phyloP scores from a whole-genome alignment of 495 filamentous ascomycete genomes.

The Aspergillus funiculosus region DNA sequence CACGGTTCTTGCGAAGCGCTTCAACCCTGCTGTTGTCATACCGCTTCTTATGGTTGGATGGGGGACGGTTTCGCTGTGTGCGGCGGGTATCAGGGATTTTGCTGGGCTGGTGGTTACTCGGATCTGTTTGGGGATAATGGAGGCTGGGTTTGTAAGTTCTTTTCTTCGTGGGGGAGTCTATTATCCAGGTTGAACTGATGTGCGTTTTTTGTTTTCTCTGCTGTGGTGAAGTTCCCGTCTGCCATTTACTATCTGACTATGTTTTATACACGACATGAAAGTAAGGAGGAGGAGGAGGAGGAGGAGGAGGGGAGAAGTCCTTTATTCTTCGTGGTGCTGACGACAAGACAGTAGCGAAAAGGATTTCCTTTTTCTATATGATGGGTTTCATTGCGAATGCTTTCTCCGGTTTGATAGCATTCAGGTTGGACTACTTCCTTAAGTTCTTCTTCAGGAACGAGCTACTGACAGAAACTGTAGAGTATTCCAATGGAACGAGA shows the following conservation, averaged over 20 bases:
- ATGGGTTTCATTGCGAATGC: conserved; percentile 54
- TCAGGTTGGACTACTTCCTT: too few species aligned
- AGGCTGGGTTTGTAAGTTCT: too few species aligned
- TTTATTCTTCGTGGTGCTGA: too few species aligned
- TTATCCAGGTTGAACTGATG: too few species aligned
- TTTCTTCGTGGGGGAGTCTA: too few species aligned
- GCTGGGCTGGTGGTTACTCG: conserved; percentile 10
- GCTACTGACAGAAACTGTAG: too few species aligned
- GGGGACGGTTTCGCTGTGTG: conserved; percentile 10
- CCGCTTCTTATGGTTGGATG: conserved; percentile 8
- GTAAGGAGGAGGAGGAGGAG: too few species aligned
- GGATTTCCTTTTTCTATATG: conserved; percentile 51
- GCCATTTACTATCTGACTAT: conserved; percentile 48
- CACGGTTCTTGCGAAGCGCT: conserved; percentile 54
- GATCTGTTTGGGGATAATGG: conserved; percentile 11
- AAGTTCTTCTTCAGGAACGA: too few species aligned
- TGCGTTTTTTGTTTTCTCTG: too few species aligned
- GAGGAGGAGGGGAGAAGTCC: too few species aligned
- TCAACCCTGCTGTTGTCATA: conserved; percentile 37
- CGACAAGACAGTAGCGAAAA: too few species aligned
- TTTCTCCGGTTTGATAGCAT: conserved; percentile 43
- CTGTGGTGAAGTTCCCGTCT: neutral
- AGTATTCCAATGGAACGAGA: conserved; percentile 23
- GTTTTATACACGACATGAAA: conserved; percentile 53
- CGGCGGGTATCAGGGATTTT: conserved; percentile 10